These are phyloP conservation scores for Colletotrichum endophyticum DNA, from an alignment of 2,329 filamentous ascomycete genomes.

Conservation along the genomic window DNA sequence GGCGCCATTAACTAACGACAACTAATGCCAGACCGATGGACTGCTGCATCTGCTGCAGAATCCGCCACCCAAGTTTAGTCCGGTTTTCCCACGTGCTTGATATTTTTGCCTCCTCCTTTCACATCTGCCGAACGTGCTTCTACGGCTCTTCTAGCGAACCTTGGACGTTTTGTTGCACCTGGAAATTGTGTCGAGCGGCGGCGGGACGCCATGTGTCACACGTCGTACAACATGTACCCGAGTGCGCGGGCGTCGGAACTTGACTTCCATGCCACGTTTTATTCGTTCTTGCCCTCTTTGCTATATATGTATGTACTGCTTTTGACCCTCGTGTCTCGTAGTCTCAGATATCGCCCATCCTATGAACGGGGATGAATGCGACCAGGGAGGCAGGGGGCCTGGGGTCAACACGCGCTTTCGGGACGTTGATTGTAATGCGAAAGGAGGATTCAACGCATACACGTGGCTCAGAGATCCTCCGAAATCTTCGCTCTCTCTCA, in stretches of 20 bases:
- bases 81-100: neutral
- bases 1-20: neutral
- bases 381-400: neutral
- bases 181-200: neutral
- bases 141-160: slow-evolving; percentile 1
- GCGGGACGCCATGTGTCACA: neutral
- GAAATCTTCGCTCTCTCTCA: neutral
- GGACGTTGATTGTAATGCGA: neutral
- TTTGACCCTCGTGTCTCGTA: neutral
- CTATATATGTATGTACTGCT: neutral
- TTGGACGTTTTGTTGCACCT: neutral
- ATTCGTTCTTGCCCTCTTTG: neutral
- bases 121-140: slow-evolving; percentile 3
- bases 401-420: neutral
- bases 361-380: neutral
- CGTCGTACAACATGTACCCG: neutral
- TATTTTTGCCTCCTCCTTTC: neutral
- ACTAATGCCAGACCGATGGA: neutral
- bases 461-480: neutral
- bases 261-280: neutral
- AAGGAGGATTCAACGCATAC: neutral
- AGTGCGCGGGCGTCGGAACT: neutral
- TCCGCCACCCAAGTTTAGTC: neutral
- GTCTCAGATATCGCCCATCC: neutral
- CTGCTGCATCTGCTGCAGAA: neutral